These are phyloP conservation scores for Streptanthus diversifolius DNA, from an alignment of 345 rosid genomes.

Conservation along the genomic window DNA sequence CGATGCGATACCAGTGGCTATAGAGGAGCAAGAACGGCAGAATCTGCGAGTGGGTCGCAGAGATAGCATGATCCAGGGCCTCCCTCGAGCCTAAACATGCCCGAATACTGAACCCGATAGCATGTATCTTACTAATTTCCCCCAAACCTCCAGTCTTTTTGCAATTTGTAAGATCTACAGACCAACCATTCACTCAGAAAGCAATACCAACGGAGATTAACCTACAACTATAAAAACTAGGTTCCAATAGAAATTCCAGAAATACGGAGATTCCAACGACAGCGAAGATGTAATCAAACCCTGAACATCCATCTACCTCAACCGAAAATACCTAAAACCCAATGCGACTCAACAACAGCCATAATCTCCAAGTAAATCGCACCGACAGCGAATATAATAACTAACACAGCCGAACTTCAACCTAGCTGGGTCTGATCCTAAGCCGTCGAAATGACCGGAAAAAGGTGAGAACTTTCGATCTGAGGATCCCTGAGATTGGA, in stretches of 20 bases:
- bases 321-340: conserved; percentile 18
- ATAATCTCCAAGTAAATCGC: not conserved
- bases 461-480: conserved; percentile 17
- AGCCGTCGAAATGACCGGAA: conserved; percentile 14
- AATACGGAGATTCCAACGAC: not conserved
- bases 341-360: not conserved
- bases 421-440: not conserved
- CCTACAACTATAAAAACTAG: not conserved
- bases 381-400: not conserved
- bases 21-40: conserved; percentile 34
- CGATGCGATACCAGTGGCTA: conserved; percentile 30
- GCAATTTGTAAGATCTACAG: conserved; percentile 13
- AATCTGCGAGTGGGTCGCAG: conserved; percentile 58
- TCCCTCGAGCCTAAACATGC: conserved; percentile 46
- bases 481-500: conserved; percentile 24
- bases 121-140: not conserved
- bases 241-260: not conserved
- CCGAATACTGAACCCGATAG: conserved; percentile 25
- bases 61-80: conserved; percentile 54
- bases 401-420: not conserved
- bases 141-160: conserved; percentile 6
- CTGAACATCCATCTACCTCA: conserved; percentile 14
- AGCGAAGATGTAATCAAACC: not conserved
- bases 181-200: conserved; percentile 19
- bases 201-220: not conserved